These are phyloP conservation scores for Melanomma pulvis-pyrius DNA, from an alignment of 495 filamentous ascomycete species.

Conservation along the genomic window DNA sequence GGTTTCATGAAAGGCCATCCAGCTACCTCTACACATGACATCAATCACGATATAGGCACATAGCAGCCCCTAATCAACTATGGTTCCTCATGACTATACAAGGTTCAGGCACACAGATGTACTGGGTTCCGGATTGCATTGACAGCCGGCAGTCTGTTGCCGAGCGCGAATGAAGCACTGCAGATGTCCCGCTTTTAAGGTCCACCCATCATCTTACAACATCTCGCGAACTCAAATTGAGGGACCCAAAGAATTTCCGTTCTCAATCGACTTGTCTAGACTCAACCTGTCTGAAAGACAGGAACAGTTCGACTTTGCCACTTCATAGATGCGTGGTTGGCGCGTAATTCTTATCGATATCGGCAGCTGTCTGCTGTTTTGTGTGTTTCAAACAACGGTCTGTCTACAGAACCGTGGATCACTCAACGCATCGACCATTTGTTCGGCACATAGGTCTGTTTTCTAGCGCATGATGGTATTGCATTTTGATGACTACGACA, in stretches of 20 bases:
- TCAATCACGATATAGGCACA: no score
- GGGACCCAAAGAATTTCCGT: no score
- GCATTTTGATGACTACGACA: background rate
- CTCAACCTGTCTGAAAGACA: background rate
- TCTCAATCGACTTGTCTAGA: background rate
- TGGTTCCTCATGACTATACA: no score
- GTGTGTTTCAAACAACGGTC: background rate
- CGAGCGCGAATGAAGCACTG: background rate
- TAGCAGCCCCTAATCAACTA: no score
- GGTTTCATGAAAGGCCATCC: background rate
- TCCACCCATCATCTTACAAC: no score
- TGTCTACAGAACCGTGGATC: slow-evolving; percentile 1
- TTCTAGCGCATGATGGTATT: background rate
- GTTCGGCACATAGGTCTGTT: background rate
- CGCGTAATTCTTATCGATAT: background rate
- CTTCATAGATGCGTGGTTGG: background rate
- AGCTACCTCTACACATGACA: background rate
- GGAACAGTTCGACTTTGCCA: background rate
- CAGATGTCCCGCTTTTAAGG: background rate
- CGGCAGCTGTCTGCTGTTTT: background rate
- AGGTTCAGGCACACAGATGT: no score
- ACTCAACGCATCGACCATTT: background rate
- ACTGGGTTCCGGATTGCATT: background rate
- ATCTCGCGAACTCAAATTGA: no score
- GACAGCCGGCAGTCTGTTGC: background rate